These are phyloP conservation scores for Urtica urens DNA, from an alignment of 306 rosid species.

Conservation along the genomic window DNA sequence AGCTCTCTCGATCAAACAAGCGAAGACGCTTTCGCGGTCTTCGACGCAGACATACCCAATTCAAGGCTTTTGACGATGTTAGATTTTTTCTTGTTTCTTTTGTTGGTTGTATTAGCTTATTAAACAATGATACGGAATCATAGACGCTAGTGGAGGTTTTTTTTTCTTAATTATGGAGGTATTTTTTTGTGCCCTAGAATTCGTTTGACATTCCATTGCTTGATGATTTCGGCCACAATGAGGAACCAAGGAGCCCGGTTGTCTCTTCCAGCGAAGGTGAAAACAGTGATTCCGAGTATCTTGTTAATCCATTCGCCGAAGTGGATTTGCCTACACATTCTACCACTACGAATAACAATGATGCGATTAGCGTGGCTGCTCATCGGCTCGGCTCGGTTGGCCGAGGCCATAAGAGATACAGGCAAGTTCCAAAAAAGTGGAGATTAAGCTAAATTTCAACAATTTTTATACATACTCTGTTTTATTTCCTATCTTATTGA, in stretches of 20 bases:
- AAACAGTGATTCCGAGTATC: slow-evolving; percentile 51
- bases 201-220: slow-evolving; percentile 38
- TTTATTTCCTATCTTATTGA: too few relatives aligned
- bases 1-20: slow-evolving; percentile 27
- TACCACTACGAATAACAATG: slow-evolving; percentile 32
- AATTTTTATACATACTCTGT: too few relatives aligned
- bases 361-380: slow-evolving; percentile 47
- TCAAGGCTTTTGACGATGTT: slow-evolving; percentile 53
- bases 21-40: slow-evolving; percentile 12
- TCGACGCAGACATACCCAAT: slow-evolving; percentile 16
- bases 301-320: slow-evolving; percentile 44
- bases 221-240: slow-evolving; percentile 47
- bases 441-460: not conserved
- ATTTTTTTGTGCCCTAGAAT: slow-evolving; percentile 37
- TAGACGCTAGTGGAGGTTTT: too few relatives aligned
- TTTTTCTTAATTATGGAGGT: too few relatives aligned
- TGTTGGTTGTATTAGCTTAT: not conserved
- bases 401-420: slow-evolving; percentile 40
- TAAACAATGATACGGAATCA: too few relatives aligned
- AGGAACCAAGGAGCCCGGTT: slow-evolving; percentile 21
- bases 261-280: slow-evolving; percentile 68
- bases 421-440: slow-evolving; percentile 38
- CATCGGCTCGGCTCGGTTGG: slow-evolving; percentile 65
- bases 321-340: slow-evolving; percentile 57
- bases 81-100: not conserved